A percentile compares a stretch with the other conserved stretches of the same genome.
phyloP scores from a whole-genome alignment of 495 filamentous ascomycete genomes.

The Tuber brumale region DNA sequence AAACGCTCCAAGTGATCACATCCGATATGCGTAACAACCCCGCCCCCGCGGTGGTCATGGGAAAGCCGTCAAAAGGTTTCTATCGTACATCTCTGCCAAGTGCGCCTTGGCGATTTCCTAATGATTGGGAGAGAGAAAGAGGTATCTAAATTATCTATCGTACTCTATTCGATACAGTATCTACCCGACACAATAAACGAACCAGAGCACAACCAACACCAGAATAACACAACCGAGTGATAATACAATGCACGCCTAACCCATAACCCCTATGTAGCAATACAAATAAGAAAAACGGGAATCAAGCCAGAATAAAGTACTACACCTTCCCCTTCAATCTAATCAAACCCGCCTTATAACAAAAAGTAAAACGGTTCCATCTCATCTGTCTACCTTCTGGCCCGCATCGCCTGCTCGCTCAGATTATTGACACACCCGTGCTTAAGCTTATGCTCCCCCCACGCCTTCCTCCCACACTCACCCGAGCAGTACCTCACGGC shows the following conservation, averaged over 20 bases:
- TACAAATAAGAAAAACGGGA: not conserved
- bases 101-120: too few relatives aligned
- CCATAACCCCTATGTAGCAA: not conserved
- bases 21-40: too few relatives aligned
- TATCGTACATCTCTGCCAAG: too few relatives aligned
- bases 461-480: conserved; percentile 25
- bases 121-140: not conserved
- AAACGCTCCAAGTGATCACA: too few relatives aligned
- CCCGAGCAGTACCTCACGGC: conserved; percentile 28
- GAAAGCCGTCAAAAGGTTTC: too few relatives aligned
- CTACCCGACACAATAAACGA: not conserved
- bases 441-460: conserved; percentile 27
- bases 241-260: not conserved
- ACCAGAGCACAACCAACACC: not conserved
- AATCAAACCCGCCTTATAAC: not conserved
- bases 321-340: not conserved
- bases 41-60: too few relatives aligned
- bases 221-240: not conserved
- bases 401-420: not conserved
- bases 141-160: not conserved
- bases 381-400: not conserved
- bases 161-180: not conserved
- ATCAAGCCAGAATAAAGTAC: not conserved
- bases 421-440: conserved; percentile 13
- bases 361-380: not conserved